Evolutionary conservation across 2,329 filamentous ascomycete genomes (phyloP).

Genomic region (Venturia carpophila): DNA sequence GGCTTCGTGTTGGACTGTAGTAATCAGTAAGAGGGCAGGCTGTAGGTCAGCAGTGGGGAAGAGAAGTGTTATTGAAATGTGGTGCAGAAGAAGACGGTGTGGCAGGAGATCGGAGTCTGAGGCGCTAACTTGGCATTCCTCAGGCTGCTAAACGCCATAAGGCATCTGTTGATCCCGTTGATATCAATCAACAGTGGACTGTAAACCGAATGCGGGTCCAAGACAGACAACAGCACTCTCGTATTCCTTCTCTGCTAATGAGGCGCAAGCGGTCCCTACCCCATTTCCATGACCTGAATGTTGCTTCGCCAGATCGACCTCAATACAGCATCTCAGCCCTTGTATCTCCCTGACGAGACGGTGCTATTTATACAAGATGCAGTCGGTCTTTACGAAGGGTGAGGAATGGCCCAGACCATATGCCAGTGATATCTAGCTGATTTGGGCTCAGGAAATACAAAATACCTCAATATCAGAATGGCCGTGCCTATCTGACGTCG

Average conservation of each 20-base stretch:
- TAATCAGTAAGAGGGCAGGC: constrained; percentile 1
- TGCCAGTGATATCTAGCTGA: background rate
- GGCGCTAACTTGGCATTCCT: background rate
- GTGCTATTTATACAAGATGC: constrained; percentile 95
- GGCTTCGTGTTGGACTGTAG: background rate
- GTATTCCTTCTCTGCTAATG: background rate
- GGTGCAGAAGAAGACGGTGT: background rate
- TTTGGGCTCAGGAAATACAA: constrained; percentile 70
- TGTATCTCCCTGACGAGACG: constrained; percentile 86
- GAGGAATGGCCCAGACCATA: constrained; percentile 33
- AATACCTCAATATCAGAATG: constrained; percentile 86
- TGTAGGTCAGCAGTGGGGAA: background rate
- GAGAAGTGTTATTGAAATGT: background rate
- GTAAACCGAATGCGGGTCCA: background rate
- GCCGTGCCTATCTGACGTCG: constrained; percentile 92
- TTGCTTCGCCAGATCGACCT: constrained; percentile 94
- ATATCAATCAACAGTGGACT: background rate
- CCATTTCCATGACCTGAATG: constrained; percentile 59
- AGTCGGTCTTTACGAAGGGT: constrained; percentile 97
- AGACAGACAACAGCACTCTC: background rate
- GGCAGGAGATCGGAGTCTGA: background rate
- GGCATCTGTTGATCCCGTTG: background rate
- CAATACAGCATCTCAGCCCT: constrained; percentile 90
- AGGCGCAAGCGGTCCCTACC: background rate
- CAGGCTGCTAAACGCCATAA: background rate